phyloP scores from a whole-genome alignment of 2,329 filamentous ascomycete species.

The Monosporascus sp. region DNA sequence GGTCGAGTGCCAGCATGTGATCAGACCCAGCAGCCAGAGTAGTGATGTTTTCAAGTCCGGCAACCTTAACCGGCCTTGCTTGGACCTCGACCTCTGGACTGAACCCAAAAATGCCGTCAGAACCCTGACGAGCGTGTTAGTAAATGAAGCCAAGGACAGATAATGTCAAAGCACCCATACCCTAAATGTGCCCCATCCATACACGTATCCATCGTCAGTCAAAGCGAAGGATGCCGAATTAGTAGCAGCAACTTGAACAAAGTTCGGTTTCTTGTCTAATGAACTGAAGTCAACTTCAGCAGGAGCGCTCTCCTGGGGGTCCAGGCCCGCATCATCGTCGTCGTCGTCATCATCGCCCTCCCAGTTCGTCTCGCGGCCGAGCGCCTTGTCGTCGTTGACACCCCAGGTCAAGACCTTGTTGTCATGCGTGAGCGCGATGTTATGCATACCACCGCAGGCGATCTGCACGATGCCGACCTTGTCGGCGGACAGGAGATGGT shows the following conservation, averaged over 20 bases:
- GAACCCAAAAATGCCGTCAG: conserved; percentile 58
- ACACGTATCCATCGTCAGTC: conserved; percentile 69
- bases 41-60: conserved; percentile 56
- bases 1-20: conserved; percentile 63
- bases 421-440: conserved; percentile 68
- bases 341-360: conserved; percentile 38
- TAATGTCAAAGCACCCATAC: conserved; percentile 21
- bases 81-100: conserved; percentile 46
- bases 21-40: conserved; percentile 62
- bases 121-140: conserved; percentile 24
- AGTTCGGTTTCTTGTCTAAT: conserved; percentile 23
- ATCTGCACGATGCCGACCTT: conserved; percentile 66
- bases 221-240: conserved; percentile 73
- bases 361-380: conserved; percentile 61
- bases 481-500: conserved; percentile 50
- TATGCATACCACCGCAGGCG: conserved; percentile 78
- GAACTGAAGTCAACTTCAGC: conserved; percentile 45
- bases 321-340: conserved; percentile 50
- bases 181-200: conserved; percentile 80
- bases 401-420: conserved; percentile 83
- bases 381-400: conserved; percentile 77
- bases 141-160: background rate
- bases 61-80: conserved; percentile 39
- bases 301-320: conserved; percentile 58
- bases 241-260: conserved; percentile 61